A percentile compares a stretch with the other conserved stretches of the same genome.
phyloP scores from a whole-genome alignment of 192 early-diverging fungal genomes.

The Funneliformis geosporum region DNA sequence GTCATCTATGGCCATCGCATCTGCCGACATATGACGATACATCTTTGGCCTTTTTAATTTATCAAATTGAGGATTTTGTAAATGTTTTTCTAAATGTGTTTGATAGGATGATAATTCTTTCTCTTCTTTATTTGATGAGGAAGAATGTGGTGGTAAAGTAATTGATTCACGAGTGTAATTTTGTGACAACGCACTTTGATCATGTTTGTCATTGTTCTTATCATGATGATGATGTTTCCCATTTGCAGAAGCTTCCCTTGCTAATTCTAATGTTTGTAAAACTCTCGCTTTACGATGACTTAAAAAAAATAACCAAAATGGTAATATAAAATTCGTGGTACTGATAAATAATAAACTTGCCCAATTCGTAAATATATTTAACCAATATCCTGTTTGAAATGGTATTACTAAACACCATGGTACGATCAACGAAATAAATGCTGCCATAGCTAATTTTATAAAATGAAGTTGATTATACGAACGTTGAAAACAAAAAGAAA shows the following conservation, averaged over 20 bases:
- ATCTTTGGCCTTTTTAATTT: background rate
- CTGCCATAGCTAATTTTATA: no score
- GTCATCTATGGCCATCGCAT: background rate
- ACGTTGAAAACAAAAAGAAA: no score
- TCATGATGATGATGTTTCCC: background rate
- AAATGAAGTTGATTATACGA: no score
- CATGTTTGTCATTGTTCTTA: background rate
- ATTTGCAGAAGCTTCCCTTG: background rate
- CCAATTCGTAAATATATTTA: conserved; percentile 62
- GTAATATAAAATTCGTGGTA: conserved; percentile 64
- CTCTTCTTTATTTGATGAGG: background rate
- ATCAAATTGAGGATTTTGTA: background rate
- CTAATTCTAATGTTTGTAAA: background rate
- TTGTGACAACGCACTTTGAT: no score
- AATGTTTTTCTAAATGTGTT: background rate
- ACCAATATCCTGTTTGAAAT: conserved; percentile 63
- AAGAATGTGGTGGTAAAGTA: background rate
- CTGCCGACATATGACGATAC: background rate
- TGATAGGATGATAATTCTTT: background rate
- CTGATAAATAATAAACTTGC: conserved; percentile 65
- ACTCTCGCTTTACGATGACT: background rate
- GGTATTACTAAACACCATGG: conserved; percentile 69
- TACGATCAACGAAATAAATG: no score
- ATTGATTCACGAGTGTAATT: background rate
- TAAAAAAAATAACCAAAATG: conserved; percentile 62